Evolutionary conservation across 345 rosid genomes (phyloP), one percentile per base, ranked within the genome.

Genomic region (Hevea brasiliensis): DNA sequence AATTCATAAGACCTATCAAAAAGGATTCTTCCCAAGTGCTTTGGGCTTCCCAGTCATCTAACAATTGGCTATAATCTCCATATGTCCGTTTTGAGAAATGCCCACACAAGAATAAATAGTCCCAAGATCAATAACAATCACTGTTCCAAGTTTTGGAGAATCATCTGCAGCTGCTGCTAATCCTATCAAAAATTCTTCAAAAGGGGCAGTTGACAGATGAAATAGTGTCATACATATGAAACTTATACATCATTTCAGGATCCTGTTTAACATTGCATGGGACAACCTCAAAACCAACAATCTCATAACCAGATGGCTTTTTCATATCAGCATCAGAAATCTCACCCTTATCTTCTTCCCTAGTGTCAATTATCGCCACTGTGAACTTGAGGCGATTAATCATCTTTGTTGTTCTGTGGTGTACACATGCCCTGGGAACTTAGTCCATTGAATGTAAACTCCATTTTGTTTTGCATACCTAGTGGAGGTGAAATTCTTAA

Each of bases 391-490:
- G 88, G 63, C 89, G 97, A 80, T 89, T 91, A 89, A 81, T 88
- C 94, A 79, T 89, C 91, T 65, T 89, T 84, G 68, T 89, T 82
- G 79, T 87, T 87, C 15, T 87, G 87, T 10, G 90, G 87, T 0
- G 92, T 79, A 72, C 84, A 91, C 65, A n/a, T n/a, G n/a, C 97
- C 97, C 87, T 0, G 97, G 97, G 79, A 84, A 86, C 23, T 94
- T 94, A 60, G 97, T 91, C 97, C 97, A 91, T 81, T 86, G 97
- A 90, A 91, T 89, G 41, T 81, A 86, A 56, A 87, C 71, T 27
- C 88, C 96, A 76, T 89, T 90, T 37, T 89, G 93, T 63, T 80
- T 85, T 0, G 92, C 89, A 21, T 77, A 84, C 81, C 93, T 86
- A 89, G 89, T 85, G 73, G 82, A 93, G 0, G 96, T 93, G 89